Evolutionary conservation across 305 asterid species (phyloP).

Genomic region (Solanum hybrid): DNA sequence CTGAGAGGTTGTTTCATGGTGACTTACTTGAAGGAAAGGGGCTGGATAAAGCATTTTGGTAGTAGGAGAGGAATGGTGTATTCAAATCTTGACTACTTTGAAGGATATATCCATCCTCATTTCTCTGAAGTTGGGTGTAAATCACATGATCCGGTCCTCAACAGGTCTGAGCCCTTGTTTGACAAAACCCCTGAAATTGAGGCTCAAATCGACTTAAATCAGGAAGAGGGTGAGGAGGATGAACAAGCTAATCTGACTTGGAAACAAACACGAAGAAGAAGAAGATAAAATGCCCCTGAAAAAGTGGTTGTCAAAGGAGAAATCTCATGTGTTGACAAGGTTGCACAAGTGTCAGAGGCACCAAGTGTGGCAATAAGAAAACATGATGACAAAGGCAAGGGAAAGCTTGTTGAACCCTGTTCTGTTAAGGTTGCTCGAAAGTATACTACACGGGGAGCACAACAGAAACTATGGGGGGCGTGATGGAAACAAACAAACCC

Average conservation of each 20-base stretch:
- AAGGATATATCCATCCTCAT: neutral
- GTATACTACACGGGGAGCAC: neutral
- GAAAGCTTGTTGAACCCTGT: neutral
- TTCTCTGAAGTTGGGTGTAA: too few relatives aligned
- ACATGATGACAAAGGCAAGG: neutral
- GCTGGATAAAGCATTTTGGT: neutral
- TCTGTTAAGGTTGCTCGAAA: neutral
- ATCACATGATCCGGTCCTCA: neutral
- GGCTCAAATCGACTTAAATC: neutral
- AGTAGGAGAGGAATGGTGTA: neutral
- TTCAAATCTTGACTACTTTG: too few relatives aligned
- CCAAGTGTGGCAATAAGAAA: neutral
- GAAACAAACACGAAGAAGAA: neutral
- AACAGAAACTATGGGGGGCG: neutral
- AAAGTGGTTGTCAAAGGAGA: too few relatives aligned
- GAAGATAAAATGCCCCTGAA: neutral
- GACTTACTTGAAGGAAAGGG: neutral
- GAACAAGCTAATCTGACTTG: neutral
- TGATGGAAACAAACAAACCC: neutral
- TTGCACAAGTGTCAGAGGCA: too few relatives aligned
- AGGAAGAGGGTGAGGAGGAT: neutral
- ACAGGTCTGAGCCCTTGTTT: neutral
- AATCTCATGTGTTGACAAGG: too few relatives aligned
- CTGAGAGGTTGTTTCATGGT: neutral
- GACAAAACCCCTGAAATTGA: too few relatives aligned